Evolutionary conservation across 2,329 filamentous ascomycete species (phyloP).

Genomic region (Ilyonectria mors-panacis): DNA sequence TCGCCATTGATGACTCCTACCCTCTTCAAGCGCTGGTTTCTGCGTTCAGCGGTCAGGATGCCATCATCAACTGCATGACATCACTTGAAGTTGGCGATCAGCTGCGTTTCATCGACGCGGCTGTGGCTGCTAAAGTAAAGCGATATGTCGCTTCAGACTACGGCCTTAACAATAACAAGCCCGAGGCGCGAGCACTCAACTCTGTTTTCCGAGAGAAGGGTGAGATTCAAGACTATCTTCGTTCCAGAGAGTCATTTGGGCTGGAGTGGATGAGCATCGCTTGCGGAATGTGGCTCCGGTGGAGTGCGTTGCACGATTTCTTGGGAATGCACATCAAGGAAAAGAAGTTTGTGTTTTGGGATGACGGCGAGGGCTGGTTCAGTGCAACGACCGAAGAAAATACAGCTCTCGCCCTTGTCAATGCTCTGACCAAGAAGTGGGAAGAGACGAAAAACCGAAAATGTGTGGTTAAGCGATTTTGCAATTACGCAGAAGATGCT

Average conservation of each 20-base stretch:
- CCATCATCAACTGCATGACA: slow-evolving; percentile 58
- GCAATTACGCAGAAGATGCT: slow-evolving; percentile 51
- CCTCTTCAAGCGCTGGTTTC: slow-evolving; percentile 34
- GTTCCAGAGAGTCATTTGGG: slow-evolving; percentile 34
- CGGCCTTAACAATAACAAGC: slow-evolving; percentile 47
- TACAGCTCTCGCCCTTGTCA: slow-evolving; percentile 49
- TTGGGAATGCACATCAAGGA: slow-evolving; percentile 18
- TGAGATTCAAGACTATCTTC: slow-evolving; percentile 39
- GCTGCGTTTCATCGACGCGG: slow-evolving; percentile 64
- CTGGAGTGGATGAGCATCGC: slow-evolving; percentile 32
- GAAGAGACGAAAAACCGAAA: slow-evolving; percentile 52
- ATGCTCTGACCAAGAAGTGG: slow-evolving; percentile 44
- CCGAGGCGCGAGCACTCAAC: slow-evolving; percentile 31
- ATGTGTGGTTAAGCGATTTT: slow-evolving; percentile 53
- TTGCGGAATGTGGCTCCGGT: slow-evolving; percentile 24
- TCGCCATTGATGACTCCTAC: slow-evolving; percentile 49
- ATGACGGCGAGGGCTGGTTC: slow-evolving; percentile 53
- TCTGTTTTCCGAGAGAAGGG: slow-evolving; percentile 36
- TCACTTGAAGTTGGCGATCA: slow-evolving; percentile 54
- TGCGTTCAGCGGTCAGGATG: slow-evolving; percentile 35
- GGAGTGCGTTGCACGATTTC: slow-evolving; percentile 15
- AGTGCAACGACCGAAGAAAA: slow-evolving; percentile 55
- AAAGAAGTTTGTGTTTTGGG: slow-evolving; percentile 42
- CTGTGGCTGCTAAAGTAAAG: slow-evolving; percentile 65
- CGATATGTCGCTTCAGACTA: slow-evolving; percentile 69